These are phyloP conservation scores for Lachancea fermentati DNA, from an alignment of 805 yeast genomes.

Conservation along the genomic window DNA sequence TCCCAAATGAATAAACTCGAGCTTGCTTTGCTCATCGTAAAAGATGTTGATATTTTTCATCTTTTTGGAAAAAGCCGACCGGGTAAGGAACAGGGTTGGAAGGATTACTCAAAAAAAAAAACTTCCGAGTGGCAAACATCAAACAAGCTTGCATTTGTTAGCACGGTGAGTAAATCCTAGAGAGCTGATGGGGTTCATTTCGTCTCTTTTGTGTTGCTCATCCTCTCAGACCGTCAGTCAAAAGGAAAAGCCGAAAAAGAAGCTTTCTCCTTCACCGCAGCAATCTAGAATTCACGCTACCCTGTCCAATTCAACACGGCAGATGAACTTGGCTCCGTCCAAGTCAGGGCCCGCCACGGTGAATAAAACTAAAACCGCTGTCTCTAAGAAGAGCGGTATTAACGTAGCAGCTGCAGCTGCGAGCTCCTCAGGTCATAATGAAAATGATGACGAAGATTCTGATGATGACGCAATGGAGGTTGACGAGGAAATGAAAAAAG, in stretches of 20 bases:
- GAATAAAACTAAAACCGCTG: neutral
- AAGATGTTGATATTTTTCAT: too few species aligned
- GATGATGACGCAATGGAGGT: conserved; percentile 16
- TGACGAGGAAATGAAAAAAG: conserved; percentile 11
- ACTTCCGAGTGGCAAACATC: too few species aligned
- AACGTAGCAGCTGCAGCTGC: neutral
- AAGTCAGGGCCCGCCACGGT: conserved; percentile 1
- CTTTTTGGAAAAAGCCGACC: too few species aligned
- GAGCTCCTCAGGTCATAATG: neutral
- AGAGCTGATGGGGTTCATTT: conserved; percentile 33
- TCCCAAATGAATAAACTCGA: too few species aligned
- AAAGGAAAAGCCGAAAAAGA: conserved; percentile 4
- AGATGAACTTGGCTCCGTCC: conserved; percentile 7
- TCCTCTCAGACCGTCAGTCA: conserved; percentile 13
- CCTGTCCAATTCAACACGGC: conserved; percentile 16
- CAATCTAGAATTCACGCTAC: conserved; percentile 13
- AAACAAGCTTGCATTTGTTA: too few species aligned
- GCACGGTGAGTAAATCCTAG: too few species aligned
- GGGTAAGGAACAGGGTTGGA: too few species aligned
- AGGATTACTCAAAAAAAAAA: too few species aligned
- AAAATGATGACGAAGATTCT: conserved; percentile 6
- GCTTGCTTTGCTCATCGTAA: too few species aligned
- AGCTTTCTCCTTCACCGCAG: conserved; percentile 5
- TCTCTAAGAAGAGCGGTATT: neutral
- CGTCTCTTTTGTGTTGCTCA: conserved; percentile 34